Percentiles rank a stretch among this genome's conserved stretches.
Conservation (phyloP, 169 alveolate species). For the Eimeria zaria region DNA sequence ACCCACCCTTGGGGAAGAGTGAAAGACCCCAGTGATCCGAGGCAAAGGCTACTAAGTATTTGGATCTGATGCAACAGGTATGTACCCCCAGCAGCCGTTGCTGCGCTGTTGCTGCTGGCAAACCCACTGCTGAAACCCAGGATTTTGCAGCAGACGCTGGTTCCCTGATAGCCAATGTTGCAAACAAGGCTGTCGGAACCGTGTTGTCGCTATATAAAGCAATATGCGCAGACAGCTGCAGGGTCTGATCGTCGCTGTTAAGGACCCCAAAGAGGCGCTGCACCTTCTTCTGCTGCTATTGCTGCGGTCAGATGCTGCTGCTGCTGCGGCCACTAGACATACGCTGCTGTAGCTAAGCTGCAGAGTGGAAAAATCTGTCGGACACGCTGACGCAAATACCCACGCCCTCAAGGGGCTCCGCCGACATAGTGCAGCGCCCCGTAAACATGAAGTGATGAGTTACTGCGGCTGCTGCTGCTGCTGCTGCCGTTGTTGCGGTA, state of each 20-base stretch:
- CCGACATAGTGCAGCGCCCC: conserved; percentile 41
- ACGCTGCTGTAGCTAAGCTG: conserved; percentile 32
- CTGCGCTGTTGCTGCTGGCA: not conserved
- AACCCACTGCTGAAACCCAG: not conserved
- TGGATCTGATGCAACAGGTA: not conserved
- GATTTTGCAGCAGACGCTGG: not conserved
- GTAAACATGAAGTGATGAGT: not conserved
- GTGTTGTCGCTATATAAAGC: conserved; percentile 4
- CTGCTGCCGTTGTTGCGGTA: conserved; percentile 1
- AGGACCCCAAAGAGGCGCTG: not conserved
- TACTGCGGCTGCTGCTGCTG: conserved; percentile 24
- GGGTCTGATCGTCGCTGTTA: not conserved
- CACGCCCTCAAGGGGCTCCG: conserved; percentile 1
- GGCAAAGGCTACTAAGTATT: not conserved
- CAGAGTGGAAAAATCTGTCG: conserved; percentile 6
- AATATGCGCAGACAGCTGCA: not conserved
- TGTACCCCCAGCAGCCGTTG: not conserved
- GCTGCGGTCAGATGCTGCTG: conserved; percentile 20
- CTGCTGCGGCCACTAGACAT: not conserved
- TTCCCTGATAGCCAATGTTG: not conserved
- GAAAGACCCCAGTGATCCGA: conserved; percentile 12
- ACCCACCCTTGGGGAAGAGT: not conserved
- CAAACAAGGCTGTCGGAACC: not conserved
- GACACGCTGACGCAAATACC: conserved; percentile 35
- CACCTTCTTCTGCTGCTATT: conserved; percentile 18